phyloP scores from a whole-genome alignment of 164 flowering plant species.

The Tetracentron sinense region DNA sequence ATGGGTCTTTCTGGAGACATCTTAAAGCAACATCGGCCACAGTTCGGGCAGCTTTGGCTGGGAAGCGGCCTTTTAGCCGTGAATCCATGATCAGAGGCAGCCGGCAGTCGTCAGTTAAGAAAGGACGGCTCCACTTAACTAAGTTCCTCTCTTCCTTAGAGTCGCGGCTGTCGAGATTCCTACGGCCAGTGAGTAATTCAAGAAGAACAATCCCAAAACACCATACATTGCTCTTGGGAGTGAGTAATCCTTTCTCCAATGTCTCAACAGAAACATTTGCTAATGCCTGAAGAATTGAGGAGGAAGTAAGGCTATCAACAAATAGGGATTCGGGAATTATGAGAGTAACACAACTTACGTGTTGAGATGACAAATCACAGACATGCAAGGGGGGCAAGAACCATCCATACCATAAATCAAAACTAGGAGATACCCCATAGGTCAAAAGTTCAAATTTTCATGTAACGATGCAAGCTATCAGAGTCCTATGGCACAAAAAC shows the following conservation, averaged over 20 bases:
- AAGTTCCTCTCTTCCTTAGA: conserved; percentile 87
- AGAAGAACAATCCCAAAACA: conserved; percentile 89
- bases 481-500: background rate
- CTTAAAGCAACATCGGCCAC: conserved; percentile 75
- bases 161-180: conserved; percentile 60
- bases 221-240: conserved; percentile 97
- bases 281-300: conserved; percentile 41
- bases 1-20: conserved; percentile 86
- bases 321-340: background rate
- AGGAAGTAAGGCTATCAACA: background rate
- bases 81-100: conserved; percentile 90
- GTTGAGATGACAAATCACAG: too few relatives aligned
- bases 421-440: background rate
- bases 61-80: conserved; percentile 78
- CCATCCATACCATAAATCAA: background rate
- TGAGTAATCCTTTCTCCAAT: conserved; percentile 72
- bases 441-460: background rate
- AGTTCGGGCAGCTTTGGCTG: conserved; percentile 66
- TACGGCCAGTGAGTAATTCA: conserved; percentile 85
- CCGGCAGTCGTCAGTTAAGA: conserved; percentile 72
- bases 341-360: background rate
- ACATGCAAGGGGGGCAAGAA: too few relatives aligned
- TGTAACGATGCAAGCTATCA: background rate
- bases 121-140: conserved; percentile 86
- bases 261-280: conserved; percentile 86